These are phyloP conservation scores for Stevia rebaudiana DNA, from an alignment of 140 eudicot species.

Conservation along the genomic window DNA sequence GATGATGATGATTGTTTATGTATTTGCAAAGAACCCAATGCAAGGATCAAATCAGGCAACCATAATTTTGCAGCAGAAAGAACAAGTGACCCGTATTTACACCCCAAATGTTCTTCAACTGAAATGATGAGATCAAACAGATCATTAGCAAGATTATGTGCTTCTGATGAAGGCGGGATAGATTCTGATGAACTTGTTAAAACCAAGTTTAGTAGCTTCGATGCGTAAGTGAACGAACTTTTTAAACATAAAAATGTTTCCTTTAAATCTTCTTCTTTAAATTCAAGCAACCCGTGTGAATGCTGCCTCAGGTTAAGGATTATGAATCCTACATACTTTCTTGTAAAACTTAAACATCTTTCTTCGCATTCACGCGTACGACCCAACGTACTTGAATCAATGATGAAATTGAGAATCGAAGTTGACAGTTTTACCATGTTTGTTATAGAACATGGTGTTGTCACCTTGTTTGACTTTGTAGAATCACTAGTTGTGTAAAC, in stretches of 20 bases:
- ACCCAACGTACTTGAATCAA: constrained; percentile 47
- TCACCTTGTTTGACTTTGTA: constrained; percentile 28
- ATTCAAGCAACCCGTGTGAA: constrained; percentile 37
- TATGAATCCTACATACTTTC: constrained; percentile 41
- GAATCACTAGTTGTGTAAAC: constrained; percentile 24
- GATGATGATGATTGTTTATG: constrained; percentile 26
- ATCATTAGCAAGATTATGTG: constrained; percentile 47
- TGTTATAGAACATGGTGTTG: constrained; percentile 29
- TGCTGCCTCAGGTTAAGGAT: constrained; percentile 34
- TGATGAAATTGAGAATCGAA: constrained; percentile 62
- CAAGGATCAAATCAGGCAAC: constrained; percentile 81
- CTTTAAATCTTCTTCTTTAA: constrained; percentile 47
- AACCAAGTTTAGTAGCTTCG: constrained; percentile 64
- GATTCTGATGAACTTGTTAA: constrained; percentile 37
- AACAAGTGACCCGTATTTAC: constrained; percentile 50
- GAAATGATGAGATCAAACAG: constrained; percentile 51
- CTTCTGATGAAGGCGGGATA: constrained; percentile 33
- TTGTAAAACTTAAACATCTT: constrained; percentile 50
- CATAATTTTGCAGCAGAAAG: constrained; percentile 55
- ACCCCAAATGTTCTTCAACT: constrained; percentile 63
- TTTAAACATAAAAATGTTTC: constrained; percentile 57
- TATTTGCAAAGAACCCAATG: constrained; percentile 50
- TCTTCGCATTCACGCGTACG: constrained; percentile 30
- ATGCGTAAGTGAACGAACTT: constrained; percentile 81
- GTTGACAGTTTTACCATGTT: constrained; percentile 61